Percentiles rank a stretch among this genome's conserved stretches.
phyloP scores from a whole-genome alignment of 148 eudicot genomes.

The Spergularia bocconei region DNA sequence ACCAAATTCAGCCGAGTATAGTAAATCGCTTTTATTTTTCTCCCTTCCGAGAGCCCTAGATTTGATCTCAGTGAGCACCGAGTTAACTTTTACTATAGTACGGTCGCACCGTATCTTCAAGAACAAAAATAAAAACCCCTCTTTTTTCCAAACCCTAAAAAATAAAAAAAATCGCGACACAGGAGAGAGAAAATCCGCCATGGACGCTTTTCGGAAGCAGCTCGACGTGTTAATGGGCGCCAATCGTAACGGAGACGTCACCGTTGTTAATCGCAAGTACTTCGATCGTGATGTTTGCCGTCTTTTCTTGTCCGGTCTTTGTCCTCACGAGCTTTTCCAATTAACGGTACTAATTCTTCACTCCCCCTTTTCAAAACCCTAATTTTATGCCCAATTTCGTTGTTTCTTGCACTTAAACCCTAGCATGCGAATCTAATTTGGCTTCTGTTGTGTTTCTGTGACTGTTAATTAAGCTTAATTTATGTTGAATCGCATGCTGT shows the following conservation, averaged over 20 bases:
- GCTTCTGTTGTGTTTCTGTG: too few species aligned
- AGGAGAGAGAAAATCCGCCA: conserved; percentile 18
- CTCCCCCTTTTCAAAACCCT: conserved; percentile 13
- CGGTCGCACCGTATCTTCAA: too few species aligned
- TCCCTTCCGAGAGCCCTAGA: too few species aligned
- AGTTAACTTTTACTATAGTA: too few species aligned
- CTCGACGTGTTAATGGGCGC: conserved; percentile 98
- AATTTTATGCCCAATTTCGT: not conserved
- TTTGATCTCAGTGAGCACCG: too few species aligned
- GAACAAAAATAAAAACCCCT: not conserved
- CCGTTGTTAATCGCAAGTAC: conserved; percentile 81
- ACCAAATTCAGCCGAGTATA: too few species aligned
- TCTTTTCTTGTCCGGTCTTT: conserved; percentile 81
- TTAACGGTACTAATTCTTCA: conserved; percentile 50
- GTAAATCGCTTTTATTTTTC: too few species aligned
- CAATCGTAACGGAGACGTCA: conserved; percentile 85
- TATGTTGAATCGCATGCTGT: too few species aligned
- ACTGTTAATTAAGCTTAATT: too few species aligned
- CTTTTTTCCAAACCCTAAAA: conserved; percentile 5
- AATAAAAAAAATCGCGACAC: not conserved
- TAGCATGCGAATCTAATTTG: not conserved
- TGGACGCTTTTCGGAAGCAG: conserved; percentile 96
- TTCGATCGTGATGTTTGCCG: conserved; percentile 97
- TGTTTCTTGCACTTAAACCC: not conserved
- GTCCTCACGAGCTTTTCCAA: conserved; percentile 98